Conservation (phyloP, 2,329 filamentous ascomycete species). For the Xylaria sp. region DNA sequence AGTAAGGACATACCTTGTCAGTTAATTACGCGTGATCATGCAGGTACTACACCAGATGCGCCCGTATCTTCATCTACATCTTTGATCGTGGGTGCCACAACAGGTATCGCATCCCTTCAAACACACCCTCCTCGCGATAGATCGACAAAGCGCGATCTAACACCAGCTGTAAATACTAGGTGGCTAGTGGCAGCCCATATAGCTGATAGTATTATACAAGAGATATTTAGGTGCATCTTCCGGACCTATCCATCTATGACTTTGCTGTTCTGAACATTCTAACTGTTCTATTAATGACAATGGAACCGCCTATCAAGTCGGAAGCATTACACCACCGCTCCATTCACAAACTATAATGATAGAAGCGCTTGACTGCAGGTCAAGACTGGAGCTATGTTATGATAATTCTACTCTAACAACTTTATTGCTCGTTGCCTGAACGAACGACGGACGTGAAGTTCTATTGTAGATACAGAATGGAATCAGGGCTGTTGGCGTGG, state of each 20-base stretch:
- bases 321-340: not conserved
- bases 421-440: not conserved
- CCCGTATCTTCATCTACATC: not conserved
- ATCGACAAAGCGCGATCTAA: not conserved
- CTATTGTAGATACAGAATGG: not conserved
- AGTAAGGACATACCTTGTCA: slow-evolving; percentile 15
- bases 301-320: not conserved
- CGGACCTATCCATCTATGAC: not conserved
- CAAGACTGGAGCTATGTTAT: not conserved
- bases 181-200: slow-evolving; percentile 5
- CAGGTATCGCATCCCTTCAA: slow-evolving; percentile 16
- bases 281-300: not conserved
- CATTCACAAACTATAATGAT: not conserved
- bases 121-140: slow-evolving; percentile 7
- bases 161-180: not conserved
- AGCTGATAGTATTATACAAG: not conserved
- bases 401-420: not conserved
- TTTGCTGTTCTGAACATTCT: not conserved
- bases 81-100: not conserved
- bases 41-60: slow-evolving; percentile 5
- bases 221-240: not conserved
- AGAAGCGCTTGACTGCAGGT: not conserved
- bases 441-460: not conserved
- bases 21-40: slow-evolving; percentile 10
- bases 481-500: slow-evolving; percentile 8